A percentile compares a stretch with the other conserved stretches of the same genome.
phyloP scores from a whole-genome alignment of 202 grass and related monocot genomes.

The Schoenoplectus triqueter region DNA sequence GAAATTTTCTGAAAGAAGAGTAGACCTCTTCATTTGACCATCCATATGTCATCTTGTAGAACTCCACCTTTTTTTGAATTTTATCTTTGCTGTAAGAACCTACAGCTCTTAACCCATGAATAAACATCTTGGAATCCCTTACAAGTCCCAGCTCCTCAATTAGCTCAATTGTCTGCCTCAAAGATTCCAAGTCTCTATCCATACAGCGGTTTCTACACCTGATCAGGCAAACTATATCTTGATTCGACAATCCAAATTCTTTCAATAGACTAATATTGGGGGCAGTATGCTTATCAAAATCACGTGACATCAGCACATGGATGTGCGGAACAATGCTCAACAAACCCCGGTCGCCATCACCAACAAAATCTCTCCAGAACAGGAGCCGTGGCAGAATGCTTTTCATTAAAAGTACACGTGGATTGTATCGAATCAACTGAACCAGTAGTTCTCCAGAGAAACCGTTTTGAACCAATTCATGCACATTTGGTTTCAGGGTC shows the following conservation, averaged over 20 bases:
- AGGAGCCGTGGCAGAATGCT: neutral
- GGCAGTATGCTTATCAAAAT: constrained; percentile 27
- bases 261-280: constrained; percentile 36
- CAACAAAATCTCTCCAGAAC: constrained; percentile 25
- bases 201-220: no score
- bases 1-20: neutral
- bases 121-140: neutral
- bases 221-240: constrained; percentile 38
- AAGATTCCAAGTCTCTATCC: no score
- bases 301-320: neutral
- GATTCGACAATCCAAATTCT: neutral
- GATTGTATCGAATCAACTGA: constrained; percentile 14
- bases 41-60: neutral
- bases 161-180: neutral
- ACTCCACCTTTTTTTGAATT: neutral
- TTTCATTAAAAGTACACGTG: neutral
- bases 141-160: neutral
- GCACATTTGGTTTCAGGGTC: constrained; percentile 18
- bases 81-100: neutral
- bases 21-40: neutral
- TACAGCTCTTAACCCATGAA: neutral
- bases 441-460: neutral
- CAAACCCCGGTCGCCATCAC: neutral
- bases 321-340: constrained; percentile 17
- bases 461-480: neutral